phyloP scores from a whole-genome alignment of 2,329 filamentous ascomycete species.

The Lecanosticta acicola region DNA sequence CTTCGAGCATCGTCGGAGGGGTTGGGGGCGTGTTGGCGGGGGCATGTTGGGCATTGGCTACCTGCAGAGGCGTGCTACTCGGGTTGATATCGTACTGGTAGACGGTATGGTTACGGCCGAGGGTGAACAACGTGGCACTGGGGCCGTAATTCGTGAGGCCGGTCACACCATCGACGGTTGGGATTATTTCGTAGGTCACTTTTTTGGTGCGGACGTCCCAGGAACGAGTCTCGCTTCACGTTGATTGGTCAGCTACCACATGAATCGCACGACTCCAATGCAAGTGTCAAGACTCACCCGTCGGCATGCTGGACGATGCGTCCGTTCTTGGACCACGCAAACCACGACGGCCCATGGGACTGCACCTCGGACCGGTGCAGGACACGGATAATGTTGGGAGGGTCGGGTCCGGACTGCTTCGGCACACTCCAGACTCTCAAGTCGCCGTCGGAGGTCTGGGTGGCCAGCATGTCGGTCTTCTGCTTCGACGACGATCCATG shows the following conservation, averaged over 20 bases:
- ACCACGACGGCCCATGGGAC: conserved; percentile 79
- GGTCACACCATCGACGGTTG: conserved; percentile 72
- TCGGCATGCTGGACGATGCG: conserved; percentile 89
- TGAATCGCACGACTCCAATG: neutral
- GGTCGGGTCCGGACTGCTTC: conserved; percentile 66
- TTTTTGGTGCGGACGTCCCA: conserved; percentile 99
- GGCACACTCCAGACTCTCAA: conserved; percentile 94
- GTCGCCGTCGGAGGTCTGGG: conserved; percentile 86
- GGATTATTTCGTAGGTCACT: conserved; percentile 82
- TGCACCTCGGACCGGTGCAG: conserved; percentile 73
- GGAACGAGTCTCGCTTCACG: conserved; percentile 68
- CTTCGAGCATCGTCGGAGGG: conserved; percentile 74
- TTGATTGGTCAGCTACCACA: neutral
- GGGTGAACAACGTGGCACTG: conserved; percentile 84
- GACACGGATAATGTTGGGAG: conserved; percentile 79
- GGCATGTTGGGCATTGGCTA: conserved; percentile 81
- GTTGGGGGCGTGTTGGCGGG: conserved; percentile 73
- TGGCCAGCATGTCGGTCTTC: conserved; percentile 95
- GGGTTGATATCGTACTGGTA: conserved; percentile 95
- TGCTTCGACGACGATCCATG: conserved; percentile 93
- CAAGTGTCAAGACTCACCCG: conserved; percentile 56
- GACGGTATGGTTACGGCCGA: conserved; percentile 80
- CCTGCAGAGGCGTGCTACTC: conserved; percentile 60
- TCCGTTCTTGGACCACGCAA: conserved; percentile 97
- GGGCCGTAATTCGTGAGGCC: conserved; percentile 85